Percentiles rank a stretch among this genome's conserved stretches.
Evolutionary conservation across 371 early-diverging fungal genomes (phyloP).

Genomic region (Choanephora cucurbitarum): DNA sequence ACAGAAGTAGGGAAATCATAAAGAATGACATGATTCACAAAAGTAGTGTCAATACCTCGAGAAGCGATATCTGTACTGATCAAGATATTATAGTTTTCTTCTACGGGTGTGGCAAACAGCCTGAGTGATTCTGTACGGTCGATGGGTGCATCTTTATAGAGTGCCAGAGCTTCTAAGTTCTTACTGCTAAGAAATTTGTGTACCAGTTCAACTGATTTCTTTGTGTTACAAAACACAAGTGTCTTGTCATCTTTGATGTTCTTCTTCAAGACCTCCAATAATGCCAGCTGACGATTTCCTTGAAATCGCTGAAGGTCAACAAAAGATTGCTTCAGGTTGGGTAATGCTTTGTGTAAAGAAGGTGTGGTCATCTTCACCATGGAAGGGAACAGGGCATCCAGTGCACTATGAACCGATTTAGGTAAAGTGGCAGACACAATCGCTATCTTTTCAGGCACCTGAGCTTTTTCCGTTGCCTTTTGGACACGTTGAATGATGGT

Average conservation of each 20-base stretch:
- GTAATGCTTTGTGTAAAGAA: slow-evolving; percentile 78
- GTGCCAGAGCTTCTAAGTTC: slow-evolving; percentile 54
- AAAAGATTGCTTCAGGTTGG: slow-evolving; percentile 77
- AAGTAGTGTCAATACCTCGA: slow-evolving; percentile 90
- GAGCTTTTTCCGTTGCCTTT: slow-evolving; percentile 13
- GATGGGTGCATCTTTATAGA: slow-evolving; percentile 58
- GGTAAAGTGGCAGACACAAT: slow-evolving; percentile 91
- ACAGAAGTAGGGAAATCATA: slow-evolving; percentile 94
- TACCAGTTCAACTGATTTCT: slow-evolving; percentile 64
- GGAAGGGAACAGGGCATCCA: slow-evolving; percentile 60
- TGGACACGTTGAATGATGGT: slow-evolving; percentile 27
- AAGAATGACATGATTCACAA: slow-evolving; percentile 90
- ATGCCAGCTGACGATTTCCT: slow-evolving; percentile 62
- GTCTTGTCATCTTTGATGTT: slow-evolving; percentile 59
- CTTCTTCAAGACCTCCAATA: slow-evolving; percentile 77
- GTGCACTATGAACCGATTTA: slow-evolving; percentile 63
- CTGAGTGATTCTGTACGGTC: slow-evolving; percentile 48
- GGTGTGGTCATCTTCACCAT: slow-evolving; percentile 80
- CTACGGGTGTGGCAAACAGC: slow-evolving; percentile 36
- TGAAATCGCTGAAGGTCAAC: slow-evolving; percentile 64
- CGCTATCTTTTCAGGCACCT: slow-evolving; percentile 35
- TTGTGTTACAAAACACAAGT: slow-evolving; percentile 88
- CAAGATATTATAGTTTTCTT: slow-evolving; percentile 52
- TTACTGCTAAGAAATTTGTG: slow-evolving; percentile 62
- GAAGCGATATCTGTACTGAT: slow-evolving; percentile 96